Base-by-base conservation (phyloP, 2,329 filamentous ascomycete species). In the Rhynchosporium secalis region DNA sequence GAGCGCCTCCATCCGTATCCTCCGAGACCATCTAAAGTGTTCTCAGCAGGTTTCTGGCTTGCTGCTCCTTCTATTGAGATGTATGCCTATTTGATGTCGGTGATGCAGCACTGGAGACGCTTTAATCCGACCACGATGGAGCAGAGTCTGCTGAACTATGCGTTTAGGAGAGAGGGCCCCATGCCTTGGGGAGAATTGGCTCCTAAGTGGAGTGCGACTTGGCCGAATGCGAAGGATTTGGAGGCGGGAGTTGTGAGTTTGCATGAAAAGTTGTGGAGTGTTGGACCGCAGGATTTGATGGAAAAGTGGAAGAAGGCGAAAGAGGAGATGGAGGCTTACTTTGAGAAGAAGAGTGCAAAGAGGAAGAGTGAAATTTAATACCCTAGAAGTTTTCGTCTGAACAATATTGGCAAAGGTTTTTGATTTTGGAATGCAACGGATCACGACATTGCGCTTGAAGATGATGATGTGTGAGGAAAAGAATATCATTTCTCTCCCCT, bases 71-170 rank as follows among this genome's bases (percentile, higher is more conserved):
- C 75, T 10, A 60, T 63, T 0, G 72, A 76, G 61, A 67, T 79
- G 15, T 79, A 74, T 65, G 62, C 72, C 4, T 76, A 78, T 61
- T 70, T 77, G 8, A 67, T 76, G 63, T 71, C 68, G 26, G 70
- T 78, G 48, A 75, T 76, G 66, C 60, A 63, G 38, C 70, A 74
- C 48, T 72, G 72, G 45, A 67, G 72, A 56, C 73, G 76, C 10
- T 78, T 78, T 63, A 68, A 76, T 55, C 72, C 75, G 0, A 68
- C 70, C 48, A 74, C 72, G 3, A 76, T 76, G 71, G 78, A 79
- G 65, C 78, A 79, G 67, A 75, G 75, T 59, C 67, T 80, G 38
- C 67, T 79, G 10, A 79, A 79, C 65, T 78, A 79, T 64, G 78
- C 75, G 1, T 76, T 77, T 64, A 71, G 77, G 20, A 63, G 73